phyloP scores from a whole-genome alignment of 75 land plant species.

The Cunninghamia lanceolata region DNA sequence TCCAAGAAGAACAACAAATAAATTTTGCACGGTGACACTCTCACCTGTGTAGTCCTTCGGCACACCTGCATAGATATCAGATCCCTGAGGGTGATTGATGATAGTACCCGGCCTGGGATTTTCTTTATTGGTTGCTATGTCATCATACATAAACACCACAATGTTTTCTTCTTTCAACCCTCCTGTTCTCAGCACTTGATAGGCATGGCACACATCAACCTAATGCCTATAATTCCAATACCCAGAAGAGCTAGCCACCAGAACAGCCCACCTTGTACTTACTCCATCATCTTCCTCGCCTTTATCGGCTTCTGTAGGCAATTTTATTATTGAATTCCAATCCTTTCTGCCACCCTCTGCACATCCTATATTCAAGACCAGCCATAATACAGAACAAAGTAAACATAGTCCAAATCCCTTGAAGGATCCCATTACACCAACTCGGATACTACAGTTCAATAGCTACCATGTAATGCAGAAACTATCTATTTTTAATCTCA shows the following conservation, averaged over 20 bases:
- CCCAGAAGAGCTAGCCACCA: constrained; percentile 72
- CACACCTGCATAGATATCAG: constrained; percentile 36
- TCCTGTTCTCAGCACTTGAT: too few species aligned
- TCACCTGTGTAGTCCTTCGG: constrained; percentile 83
- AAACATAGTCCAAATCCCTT: too few species aligned
- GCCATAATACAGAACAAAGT: background rate
- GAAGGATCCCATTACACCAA: too few species aligned
- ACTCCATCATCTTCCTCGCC: background rate
- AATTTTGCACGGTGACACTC: constrained; percentile 71
- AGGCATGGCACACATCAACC: constrained; percentile 54
- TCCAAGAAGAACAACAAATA: too few species aligned
- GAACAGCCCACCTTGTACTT: constrained; percentile 75
- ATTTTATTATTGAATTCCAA: background rate
- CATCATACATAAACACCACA: too few species aligned
- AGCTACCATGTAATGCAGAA: too few species aligned
- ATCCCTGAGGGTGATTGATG: constrained; percentile 37
- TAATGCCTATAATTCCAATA: constrained; percentile 80
- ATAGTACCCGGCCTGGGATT: constrained; percentile 30
- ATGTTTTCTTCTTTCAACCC: too few species aligned
- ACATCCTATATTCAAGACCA: background rate
- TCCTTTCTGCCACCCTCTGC: background rate
- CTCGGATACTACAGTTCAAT: too few species aligned
- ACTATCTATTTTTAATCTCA: too few species aligned
- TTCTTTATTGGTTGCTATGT: too few species aligned
- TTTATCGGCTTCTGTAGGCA: background rate